A percentile compares a stretch with the other conserved stretches of the same genome.
These are phyloP conservation scores for Crithidia sp. DNA, from an alignment of 208 protist genomes.

Conservation along the genomic window DNA sequence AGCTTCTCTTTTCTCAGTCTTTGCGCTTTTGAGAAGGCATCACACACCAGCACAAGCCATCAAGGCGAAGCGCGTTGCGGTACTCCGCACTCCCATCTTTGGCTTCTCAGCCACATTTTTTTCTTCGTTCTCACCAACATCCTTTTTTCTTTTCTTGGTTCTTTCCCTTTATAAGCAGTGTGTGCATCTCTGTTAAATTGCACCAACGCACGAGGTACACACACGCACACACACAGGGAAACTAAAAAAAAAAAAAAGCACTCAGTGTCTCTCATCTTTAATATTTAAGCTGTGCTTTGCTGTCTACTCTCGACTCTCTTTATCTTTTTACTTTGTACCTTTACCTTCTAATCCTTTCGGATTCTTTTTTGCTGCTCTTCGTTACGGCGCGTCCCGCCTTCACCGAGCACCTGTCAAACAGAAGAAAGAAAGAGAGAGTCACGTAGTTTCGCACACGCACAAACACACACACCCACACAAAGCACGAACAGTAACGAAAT, in stretches of 20 bases:
- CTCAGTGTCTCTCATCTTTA: background rate
- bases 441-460: background rate
- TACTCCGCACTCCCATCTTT: background rate
- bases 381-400: background rate
- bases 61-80: too few relatives aligned
- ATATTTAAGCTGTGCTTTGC: background rate
- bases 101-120: conserved; percentile 25
- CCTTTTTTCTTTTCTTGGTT: conserved; percentile 28
- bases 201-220: too few relatives aligned
- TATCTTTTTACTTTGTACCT: conserved; percentile 15
- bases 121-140: conserved; percentile 10
- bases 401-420: background rate
- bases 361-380: conserved; percentile 23
- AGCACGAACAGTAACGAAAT: background rate
- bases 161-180: background rate
- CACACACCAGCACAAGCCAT: too few relatives aligned
- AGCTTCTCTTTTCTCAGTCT: background rate
- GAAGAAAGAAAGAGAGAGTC: too few relatives aligned
- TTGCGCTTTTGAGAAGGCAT: background rate
- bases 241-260: too few relatives aligned
- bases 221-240: too few relatives aligned
- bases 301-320: background rate
- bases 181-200: too few relatives aligned
- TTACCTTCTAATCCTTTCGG: conserved; percentile 5
- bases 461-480: background rate